Evolutionary conservation across 2,329 filamentous ascomycete genomes (phyloP), one percentile per base, ranked within the genome.

Genomic region (Incumbomyces delicatus): DNA sequence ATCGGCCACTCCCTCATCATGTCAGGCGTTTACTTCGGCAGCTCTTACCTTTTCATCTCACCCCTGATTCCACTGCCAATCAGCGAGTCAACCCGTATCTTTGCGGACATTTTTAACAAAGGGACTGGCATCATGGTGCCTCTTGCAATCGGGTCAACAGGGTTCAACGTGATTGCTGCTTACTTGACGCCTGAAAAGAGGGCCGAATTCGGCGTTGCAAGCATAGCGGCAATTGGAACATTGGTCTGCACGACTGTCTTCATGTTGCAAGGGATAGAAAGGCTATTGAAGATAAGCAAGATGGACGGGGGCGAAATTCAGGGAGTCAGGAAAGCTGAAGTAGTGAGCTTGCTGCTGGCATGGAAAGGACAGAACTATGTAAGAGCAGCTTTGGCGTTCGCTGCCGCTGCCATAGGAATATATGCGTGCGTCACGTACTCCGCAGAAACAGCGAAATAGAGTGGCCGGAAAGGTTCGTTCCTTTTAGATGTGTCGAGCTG

Each of bases 11-110:
- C 44, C 14, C 30, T 47, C 13, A 11, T 47, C 22, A 41, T 31
- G 11, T 47, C 44, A 13, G 44, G 44, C 11, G 27, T 47, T 17
- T 41, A 41, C 44, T 47, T 47, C 36, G 29, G 36, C 29, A 32
- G 37, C 18, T 40, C 44, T 6, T 31, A 41, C 29, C 20, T 47
- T 4, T 30, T 20, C 6, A 41, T 47, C 13, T 27, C 30, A 4
- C 5, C 37, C 44, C 27, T 47, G 6, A 18, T 33, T 7, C 37
- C 44, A 11, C 37, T 47, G n/a, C 44, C 44, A 6, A 47, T 47
- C 20, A 27, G 17, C 18, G 29, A 41, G 11, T 7, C 37, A 2
- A 41, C 36, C 12, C 37, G 29, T 11, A 41, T 47, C 31, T 41
- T 47, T 14, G n/a, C 36, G n/a, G 37, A 35, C 17, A 16, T 47